Conservation (phyloP, 1,284 basidiomycete species). For the Polyporus tsugae region DNA sequence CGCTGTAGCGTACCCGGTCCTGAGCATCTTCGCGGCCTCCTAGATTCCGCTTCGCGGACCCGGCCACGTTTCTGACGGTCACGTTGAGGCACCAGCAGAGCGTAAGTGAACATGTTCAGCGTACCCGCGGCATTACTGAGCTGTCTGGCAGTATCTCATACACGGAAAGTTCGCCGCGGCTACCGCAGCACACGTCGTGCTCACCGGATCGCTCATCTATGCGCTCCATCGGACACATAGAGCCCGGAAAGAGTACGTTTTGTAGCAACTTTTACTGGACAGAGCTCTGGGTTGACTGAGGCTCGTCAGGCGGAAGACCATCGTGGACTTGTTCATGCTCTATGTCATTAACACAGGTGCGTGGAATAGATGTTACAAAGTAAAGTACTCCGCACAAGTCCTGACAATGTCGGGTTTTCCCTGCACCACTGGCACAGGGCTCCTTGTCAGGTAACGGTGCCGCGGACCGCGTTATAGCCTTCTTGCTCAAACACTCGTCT, state of each 20-base stretch:
- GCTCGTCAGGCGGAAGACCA: neutral
- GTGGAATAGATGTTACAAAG: neutral
- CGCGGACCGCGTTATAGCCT: neutral
- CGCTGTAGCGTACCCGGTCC: no score
- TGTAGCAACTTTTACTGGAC: no score
- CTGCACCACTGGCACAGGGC: neutral
- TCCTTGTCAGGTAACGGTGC: neutral
- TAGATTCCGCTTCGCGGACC: neutral
- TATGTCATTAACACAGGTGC: neutral
- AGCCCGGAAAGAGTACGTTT: neutral
- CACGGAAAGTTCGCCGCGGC: conserved; percentile 2
- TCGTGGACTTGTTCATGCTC: neutral
- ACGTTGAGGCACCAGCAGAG: neutral
- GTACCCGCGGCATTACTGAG: neutral
- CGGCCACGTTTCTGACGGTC: neutral
- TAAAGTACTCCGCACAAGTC: neutral
- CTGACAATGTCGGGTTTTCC: neutral
- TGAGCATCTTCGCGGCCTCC: neutral
- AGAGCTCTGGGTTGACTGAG: neutral
- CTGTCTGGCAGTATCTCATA: neutral
- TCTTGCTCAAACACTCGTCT: neutral
- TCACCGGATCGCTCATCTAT: neutral
- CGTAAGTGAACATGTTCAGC: neutral
- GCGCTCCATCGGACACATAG: neutral
- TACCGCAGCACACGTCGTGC: neutral